Evolutionary conservation across 306 rosid species (phyloP).

Genomic region (Malus sylvestris): DNA sequence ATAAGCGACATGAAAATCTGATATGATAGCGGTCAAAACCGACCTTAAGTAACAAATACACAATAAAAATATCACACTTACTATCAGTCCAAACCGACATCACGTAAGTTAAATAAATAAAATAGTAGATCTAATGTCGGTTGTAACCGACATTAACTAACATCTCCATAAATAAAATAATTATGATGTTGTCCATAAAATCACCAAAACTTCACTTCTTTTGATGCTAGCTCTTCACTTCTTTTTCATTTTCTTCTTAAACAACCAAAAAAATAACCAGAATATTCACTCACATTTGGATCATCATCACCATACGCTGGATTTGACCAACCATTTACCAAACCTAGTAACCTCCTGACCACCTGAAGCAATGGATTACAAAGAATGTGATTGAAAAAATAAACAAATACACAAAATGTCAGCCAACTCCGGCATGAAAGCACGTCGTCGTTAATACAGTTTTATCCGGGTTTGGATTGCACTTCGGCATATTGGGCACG

Average conservation of each 20-base stretch:
- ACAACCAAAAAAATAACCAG: background rate
- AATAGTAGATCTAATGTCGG: no score
- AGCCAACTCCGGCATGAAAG: background rate
- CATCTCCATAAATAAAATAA: no score
- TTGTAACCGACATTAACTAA: no score
- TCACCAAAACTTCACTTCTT: no score
- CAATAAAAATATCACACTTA: no score
- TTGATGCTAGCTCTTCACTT: background rate
- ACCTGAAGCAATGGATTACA: constrained; percentile 11
- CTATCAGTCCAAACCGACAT: no score
- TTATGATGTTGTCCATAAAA: no score
- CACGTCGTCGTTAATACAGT: constrained; percentile 41
- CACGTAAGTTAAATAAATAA: no score
- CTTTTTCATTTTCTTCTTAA: background rate
- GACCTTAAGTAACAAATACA: no score
- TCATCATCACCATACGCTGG: background rate
- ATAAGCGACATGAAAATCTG: no score
- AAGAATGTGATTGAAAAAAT: constrained; percentile 22
- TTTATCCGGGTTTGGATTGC: constrained; percentile 64
- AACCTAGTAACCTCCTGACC: constrained; percentile 4
- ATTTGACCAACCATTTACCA: background rate
- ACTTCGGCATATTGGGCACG: constrained; percentile 84
- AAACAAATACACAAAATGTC: background rate
- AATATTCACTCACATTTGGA: background rate
- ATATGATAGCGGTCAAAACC: no score